Conservation (phyloP, 495 filamentous ascomycete species). For the Cladorrhinum samala region DNA sequence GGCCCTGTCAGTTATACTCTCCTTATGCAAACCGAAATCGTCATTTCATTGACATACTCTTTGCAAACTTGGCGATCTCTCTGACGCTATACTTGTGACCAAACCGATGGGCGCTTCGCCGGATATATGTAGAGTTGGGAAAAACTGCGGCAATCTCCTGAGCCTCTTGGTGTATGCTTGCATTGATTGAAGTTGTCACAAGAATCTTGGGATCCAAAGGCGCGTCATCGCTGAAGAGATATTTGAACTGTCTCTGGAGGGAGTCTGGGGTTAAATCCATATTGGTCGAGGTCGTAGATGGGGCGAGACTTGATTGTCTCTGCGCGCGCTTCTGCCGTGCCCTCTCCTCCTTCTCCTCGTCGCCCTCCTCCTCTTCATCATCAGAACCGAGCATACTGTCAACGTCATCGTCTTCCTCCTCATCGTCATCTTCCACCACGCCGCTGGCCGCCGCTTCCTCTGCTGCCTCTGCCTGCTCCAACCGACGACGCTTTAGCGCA, state of each 20-base stretch:
- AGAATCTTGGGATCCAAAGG: constrained; percentile 67
- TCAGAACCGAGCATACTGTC: constrained; percentile 22
- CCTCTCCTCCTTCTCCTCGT: constrained; percentile 24
- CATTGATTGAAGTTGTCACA: constrained; percentile 81
- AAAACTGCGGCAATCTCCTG: constrained; percentile 71
- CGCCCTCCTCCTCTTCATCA: constrained; percentile 16
- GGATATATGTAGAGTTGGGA: constrained; percentile 81
- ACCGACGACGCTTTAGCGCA: constrained; percentile 63
- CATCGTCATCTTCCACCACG: constrained; percentile 42
- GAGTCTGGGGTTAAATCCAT: constrained; percentile 65
- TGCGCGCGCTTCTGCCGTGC: constrained; percentile 45
- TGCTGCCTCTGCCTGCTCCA: constrained; percentile 56
- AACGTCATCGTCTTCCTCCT: constrained; percentile 37
- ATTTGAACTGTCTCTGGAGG: constrained; percentile 68
- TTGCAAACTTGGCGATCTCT: constrained; percentile 82
- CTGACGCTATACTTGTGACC: constrained; percentile 80
- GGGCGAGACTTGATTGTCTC: constrained; percentile 44
- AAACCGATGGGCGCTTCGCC: constrained; percentile 70
- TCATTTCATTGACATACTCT: constrained; percentile 28
- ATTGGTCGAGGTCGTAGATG: constrained; percentile 64
- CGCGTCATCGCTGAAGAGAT: constrained; percentile 64
- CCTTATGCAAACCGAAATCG: background rate
- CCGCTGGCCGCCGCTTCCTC: constrained; percentile 41
- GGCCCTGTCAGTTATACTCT: background rate
- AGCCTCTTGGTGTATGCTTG: constrained; percentile 76